These are phyloP conservation scores for Penicillium riverlandense DNA, from an alignment of 495 filamentous ascomycete species.

Conservation along the genomic window DNA sequence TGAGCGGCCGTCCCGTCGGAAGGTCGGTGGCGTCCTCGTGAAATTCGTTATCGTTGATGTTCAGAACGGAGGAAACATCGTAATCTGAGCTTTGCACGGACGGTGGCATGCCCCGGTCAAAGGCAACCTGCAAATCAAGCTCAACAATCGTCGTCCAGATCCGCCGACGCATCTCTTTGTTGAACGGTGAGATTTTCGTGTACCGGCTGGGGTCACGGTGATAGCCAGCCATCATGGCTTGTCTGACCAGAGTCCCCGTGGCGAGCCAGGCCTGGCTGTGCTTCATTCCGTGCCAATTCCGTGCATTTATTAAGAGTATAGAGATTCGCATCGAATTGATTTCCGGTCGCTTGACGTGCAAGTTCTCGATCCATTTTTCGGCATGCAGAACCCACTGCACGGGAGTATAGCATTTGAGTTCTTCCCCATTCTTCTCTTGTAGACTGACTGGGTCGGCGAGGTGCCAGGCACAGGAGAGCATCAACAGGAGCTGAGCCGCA, in stretches of 20 bases:
- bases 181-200: constrained; percentile 44
- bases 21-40: constrained; percentile 27
- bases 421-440: constrained; percentile 43
- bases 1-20: constrained; percentile 20
- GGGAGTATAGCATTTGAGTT: constrained; percentile 41
- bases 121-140: constrained; percentile 50
- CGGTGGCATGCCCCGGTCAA: constrained; percentile 54
- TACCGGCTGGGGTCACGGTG: constrained; percentile 49
- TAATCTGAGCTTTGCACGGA: constrained; percentile 48
- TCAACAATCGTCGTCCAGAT: constrained; percentile 64
- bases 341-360: constrained; percentile 47
- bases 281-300: constrained; percentile 46
- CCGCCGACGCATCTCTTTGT: constrained; percentile 59
- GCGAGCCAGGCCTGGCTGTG: constrained; percentile 54
- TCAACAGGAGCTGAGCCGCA: constrained; percentile 52
- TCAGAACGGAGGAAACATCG: constrained; percentile 47
- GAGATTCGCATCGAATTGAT: constrained; percentile 50
- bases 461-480: constrained; percentile 55
- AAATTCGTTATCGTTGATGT: constrained; percentile 41
- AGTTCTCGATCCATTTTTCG: constrained; percentile 52
- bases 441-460: constrained; percentile 24
- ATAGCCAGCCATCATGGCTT: constrained; percentile 49
- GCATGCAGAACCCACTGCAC: constrained; percentile 58
- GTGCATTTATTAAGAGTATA: constrained; percentile 53
- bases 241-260: constrained; percentile 49